Percentiles rank a stretch among this genome's conserved stretches.
phyloP scores from a whole-genome alignment of 2,329 filamentous ascomycete species.

The Colletotrichum abscissum region DNA sequence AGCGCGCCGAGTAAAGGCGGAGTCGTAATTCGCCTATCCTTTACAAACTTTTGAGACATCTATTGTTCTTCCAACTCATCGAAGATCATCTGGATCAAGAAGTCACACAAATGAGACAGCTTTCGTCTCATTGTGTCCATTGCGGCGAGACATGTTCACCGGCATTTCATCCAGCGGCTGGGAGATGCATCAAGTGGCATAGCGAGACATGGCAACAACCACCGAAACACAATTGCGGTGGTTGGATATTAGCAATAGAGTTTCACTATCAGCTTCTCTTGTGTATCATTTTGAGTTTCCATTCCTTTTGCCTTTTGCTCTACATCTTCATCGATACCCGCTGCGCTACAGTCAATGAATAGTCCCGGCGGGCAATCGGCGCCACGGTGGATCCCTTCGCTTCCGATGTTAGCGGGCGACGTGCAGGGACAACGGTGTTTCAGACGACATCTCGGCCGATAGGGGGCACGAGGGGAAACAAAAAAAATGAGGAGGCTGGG shows the following conservation, averaged over 20 bases:
- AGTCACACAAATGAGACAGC: background rate
- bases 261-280: background rate
- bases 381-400: background rate
- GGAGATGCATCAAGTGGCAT: background rate
- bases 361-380: constrained; percentile 12
- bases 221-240: background rate
- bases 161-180: background rate
- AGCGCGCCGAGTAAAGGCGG: background rate
- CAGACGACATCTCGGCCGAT: constrained; percentile 30
- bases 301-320: background rate
- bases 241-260: background rate
- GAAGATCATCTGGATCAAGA: background rate
- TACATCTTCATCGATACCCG: constrained; percentile 1
- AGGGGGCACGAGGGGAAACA: background rate
- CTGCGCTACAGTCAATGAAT: constrained; percentile 3
- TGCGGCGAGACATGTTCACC: background rate
- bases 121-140: background rate
- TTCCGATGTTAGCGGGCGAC: constrained; percentile 17
- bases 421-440: constrained; percentile 26
- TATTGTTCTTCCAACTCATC: background rate
- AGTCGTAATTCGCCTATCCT: background rate
- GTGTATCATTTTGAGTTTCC: background rate
- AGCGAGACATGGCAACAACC: background rate
- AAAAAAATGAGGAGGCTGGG: constrained; percentile 32
- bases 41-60: background rate